Conservation (phyloP, 768 basidiomycete species). For the Russula olivacea region DNA sequence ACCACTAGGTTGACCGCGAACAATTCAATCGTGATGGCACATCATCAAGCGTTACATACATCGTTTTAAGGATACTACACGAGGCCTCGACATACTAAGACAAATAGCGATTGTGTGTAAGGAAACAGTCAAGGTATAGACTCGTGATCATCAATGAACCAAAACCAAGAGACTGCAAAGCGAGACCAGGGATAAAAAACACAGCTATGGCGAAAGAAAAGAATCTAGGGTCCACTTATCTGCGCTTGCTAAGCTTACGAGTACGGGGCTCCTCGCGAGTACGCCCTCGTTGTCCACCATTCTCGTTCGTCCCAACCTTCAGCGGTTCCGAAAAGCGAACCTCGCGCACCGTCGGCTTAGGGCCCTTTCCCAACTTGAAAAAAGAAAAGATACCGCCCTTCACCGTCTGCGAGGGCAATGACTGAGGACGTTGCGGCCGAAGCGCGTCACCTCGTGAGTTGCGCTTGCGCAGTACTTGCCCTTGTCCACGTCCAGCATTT, state of each 20-base stretch:
- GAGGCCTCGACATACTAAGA: background rate
- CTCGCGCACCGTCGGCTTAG: conserved; percentile 18
- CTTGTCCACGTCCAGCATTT: conserved; percentile 21
- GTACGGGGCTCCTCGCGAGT: conserved; percentile 2
- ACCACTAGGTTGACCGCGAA: background rate
- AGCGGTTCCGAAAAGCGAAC: conserved; percentile 13
- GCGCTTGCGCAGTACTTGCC: conserved; percentile 30
- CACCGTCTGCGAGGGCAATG: conserved; percentile 12
- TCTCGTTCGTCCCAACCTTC: background rate
- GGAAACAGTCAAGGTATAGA: background rate
- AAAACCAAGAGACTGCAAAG: background rate
- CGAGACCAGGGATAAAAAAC: background rate
- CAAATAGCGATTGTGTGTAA: background rate
- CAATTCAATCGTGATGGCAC: background rate
- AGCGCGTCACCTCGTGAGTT: conserved; percentile 7
- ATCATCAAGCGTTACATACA: conserved; percentile 12
- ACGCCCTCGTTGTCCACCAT: background rate
- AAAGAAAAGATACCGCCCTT: conserved; percentile 19
- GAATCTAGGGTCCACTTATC: background rate
- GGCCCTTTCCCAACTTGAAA: conserved; percentile 23
- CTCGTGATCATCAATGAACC: background rate
- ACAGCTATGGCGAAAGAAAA: background rate
- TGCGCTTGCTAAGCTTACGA: conserved; percentile 21
- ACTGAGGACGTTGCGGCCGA: conserved; percentile 4
- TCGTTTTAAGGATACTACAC: conserved; percentile 10